Conservation (phyloP, 139 green algal species). For the Chloropicon primus region DNA sequence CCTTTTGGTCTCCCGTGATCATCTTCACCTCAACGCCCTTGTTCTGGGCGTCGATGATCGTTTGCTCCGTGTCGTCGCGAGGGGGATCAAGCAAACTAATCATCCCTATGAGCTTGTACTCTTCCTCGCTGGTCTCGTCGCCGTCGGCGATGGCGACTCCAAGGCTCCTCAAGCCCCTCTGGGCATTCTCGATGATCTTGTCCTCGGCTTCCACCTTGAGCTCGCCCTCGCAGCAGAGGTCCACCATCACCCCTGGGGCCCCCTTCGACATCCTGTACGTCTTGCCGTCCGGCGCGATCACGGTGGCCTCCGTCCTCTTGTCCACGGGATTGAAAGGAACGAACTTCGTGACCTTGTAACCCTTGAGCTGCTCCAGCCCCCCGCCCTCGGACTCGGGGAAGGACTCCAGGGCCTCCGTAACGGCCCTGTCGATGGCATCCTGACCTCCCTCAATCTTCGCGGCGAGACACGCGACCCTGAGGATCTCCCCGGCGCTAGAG, state of each 20-base stretch:
- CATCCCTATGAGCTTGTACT: slow-evolving; percentile 52
- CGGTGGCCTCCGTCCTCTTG: slow-evolving; percentile 49
- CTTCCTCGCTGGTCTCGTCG: slow-evolving; percentile 15
- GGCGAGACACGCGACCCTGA: background rate
- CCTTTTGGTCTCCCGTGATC: slow-evolving; percentile 72
- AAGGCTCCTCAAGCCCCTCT: slow-evolving; percentile 56
- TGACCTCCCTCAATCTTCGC: background rate
- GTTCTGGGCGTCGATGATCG: slow-evolving; percentile 48
- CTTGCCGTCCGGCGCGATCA: slow-evolving; percentile 11
- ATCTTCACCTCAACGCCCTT: slow-evolving; percentile 71
- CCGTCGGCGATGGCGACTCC: slow-evolving; percentile 46
- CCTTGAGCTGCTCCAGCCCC: background rate
- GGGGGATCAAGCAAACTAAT: slow-evolving; percentile 71
- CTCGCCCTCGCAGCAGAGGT: slow-evolving; percentile 15
- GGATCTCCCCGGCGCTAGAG: background rate
- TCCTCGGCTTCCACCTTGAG: slow-evolving; percentile 35
- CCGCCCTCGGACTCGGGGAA: background rate
- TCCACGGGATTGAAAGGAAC: slow-evolving; percentile 75
- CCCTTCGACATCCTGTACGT: slow-evolving; percentile 64
- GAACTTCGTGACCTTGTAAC: slow-evolving; percentile 46
- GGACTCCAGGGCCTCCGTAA: background rate
- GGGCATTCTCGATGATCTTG: slow-evolving; percentile 36
- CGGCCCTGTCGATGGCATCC: slow-evolving; percentile 13
- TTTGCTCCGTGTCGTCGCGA: slow-evolving; percentile 65
- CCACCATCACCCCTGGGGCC: slow-evolving; percentile 35